Conservation (phyloP, 441 rosid genomes). For the Sinapis alba region DNA sequence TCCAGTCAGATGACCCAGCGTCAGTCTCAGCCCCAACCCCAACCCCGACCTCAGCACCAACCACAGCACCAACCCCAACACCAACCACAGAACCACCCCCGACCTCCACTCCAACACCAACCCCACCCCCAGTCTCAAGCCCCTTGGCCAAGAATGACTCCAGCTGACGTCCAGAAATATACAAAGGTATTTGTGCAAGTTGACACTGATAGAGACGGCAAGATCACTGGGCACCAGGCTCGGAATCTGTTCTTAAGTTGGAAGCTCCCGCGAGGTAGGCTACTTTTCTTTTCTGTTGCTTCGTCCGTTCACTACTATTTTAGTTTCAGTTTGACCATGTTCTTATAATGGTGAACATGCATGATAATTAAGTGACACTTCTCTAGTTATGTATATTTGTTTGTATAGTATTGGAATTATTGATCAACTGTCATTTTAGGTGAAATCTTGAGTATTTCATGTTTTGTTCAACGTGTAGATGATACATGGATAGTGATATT, state of each 20-base stretch:
- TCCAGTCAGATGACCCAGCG: constrained; percentile 50
- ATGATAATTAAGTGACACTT: constrained; percentile 21
- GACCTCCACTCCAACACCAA: constrained; percentile 16
- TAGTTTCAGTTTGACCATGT: constrained; percentile 22
- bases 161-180: constrained; percentile 81
- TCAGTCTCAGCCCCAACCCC: background rate
- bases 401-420: background rate
- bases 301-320: constrained; percentile 5
- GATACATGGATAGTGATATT: background rate
- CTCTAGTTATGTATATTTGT: constrained; percentile 17
- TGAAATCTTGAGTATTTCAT: constrained; percentile 16
- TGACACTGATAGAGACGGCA: constrained; percentile 94
- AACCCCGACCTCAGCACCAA: background rate
- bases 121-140: constrained; percentile 34
- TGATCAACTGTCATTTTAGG: constrained; percentile 6
- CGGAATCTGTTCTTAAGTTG: constrained; percentile 94
- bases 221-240: constrained; percentile 92
- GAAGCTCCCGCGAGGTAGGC: constrained; percentile 96
- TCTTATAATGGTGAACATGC: background rate
- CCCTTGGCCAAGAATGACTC: constrained; percentile 94
- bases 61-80: background rate
- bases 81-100: constrained; percentile 36
- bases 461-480: constrained; percentile 14
- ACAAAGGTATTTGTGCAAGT: constrained; percentile 90
- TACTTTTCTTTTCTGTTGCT: constrained; percentile 21